phyloP scores from a whole-genome alignment of 768 basidiomycete species.

The Favolaschia claudopus region DNA sequence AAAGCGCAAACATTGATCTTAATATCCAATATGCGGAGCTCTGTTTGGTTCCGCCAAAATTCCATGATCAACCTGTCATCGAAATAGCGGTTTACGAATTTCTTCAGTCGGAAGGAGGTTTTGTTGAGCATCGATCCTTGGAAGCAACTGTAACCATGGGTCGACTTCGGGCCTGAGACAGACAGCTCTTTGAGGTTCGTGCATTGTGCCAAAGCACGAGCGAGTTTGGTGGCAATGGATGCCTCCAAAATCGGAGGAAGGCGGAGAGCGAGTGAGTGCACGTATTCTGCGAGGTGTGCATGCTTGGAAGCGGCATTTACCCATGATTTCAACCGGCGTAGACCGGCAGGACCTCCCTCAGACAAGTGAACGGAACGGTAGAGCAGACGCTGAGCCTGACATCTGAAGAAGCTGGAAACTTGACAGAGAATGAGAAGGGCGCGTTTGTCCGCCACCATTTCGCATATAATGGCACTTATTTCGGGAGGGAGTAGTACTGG shows the following conservation, averaged over 20 bases:
- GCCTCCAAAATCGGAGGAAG: background rate
- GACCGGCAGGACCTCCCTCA: too few relatives aligned
- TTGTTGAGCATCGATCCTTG: constrained; percentile 9
- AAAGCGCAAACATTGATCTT: background rate
- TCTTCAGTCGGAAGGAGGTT: background rate
- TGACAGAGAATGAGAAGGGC: background rate
- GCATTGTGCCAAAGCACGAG: constrained; percentile 3
- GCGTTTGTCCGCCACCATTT: background rate
- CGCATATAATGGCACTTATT: constrained; percentile 1
- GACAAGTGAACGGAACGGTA: constrained; percentile 5
- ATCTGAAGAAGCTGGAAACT: background rate
- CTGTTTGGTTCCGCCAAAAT: constrained; percentile 6
- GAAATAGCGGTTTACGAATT: constrained; percentile 6
- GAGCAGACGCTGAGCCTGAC: constrained; percentile 3
- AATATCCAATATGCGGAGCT: background rate
- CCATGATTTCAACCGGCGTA: background rate
- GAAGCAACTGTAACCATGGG: background rate
- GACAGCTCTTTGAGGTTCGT: constrained; percentile 12
- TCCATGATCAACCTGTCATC: background rate
- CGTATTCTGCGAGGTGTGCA: constrained; percentile 3
- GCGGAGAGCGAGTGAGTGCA: too few relatives aligned
- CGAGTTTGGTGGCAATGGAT: background rate
- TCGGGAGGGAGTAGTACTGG: background rate
- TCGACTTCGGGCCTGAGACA: too few relatives aligned
- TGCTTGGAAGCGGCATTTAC: background rate